Percentiles rank a stretch among this genome's conserved stretches.
These are phyloP conservation scores for Orychophragmus violaceus DNA, from an alignment of 345 rosid genomes.

Conservation along the genomic window DNA sequence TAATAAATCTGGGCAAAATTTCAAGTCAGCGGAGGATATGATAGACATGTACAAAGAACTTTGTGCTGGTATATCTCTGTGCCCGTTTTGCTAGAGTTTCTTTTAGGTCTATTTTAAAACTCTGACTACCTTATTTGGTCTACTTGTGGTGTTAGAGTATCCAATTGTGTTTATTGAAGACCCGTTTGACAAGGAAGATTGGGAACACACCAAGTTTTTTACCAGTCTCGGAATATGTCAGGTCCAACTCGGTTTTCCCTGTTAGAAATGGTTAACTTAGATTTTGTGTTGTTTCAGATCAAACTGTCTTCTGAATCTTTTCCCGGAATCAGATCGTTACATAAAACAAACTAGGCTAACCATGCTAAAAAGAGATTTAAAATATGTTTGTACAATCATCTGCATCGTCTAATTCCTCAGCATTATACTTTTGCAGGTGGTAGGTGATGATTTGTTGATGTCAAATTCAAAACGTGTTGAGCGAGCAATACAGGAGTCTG, in stretches of 20 bases:
- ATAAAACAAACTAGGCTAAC: background rate
- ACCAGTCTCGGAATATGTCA: slow-evolving; percentile 86
- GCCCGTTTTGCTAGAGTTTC: background rate
- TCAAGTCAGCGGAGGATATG: slow-evolving; percentile 94
- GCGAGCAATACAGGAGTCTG: slow-evolving; percentile 66
- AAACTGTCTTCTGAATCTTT: background rate
- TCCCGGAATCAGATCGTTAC: background rate
- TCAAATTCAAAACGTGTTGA: slow-evolving; percentile 82
- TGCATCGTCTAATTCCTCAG: background rate
- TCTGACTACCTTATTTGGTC: slow-evolving; percentile 13
- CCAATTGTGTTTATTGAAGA: slow-evolving; percentile 89
- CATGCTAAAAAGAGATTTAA: background rate
- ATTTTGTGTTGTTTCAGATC: background rate
- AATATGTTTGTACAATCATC: background rate
- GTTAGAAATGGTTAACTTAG: background rate
- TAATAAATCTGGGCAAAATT: slow-evolving; percentile 71
- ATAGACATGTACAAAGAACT: slow-evolving; percentile 83
- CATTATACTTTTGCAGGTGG: slow-evolving; percentile 53
- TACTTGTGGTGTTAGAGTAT: slow-evolving; percentile 46
- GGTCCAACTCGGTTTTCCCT: slow-evolving; percentile 42
- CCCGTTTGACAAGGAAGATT: slow-evolving; percentile 97
- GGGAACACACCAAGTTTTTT: slow-evolving; percentile 77
- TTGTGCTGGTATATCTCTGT: slow-evolving; percentile 59
- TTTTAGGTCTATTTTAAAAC: background rate
- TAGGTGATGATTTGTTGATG: slow-evolving; percentile 81